Percentiles rank a stretch among this genome's conserved stretches.
phyloP scores from a whole-genome alignment of 208 protist species.

The Leishmania lainsoni region DNA sequence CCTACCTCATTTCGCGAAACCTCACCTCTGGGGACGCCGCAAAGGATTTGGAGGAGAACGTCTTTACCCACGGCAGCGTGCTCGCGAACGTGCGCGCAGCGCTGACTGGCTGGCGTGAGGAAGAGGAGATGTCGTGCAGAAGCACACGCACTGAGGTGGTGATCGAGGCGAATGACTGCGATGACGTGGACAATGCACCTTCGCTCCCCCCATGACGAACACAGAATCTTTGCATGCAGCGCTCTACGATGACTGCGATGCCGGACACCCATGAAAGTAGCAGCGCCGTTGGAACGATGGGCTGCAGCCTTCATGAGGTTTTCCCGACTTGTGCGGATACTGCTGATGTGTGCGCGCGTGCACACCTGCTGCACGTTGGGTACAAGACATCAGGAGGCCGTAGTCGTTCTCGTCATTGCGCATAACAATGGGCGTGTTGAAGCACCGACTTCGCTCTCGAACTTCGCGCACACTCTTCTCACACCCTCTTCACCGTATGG shows the following conservation, averaged over 20 bases:
- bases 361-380: too few relatives aligned
- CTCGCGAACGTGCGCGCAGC: conserved; percentile 45
- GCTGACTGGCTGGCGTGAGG: conserved; percentile 30
- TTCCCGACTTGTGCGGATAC: neutral
- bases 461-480: neutral
- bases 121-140: conserved; percentile 11
- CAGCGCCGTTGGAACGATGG: neutral
- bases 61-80: conserved; percentile 62
- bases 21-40: conserved; percentile 60
- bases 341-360: too few relatives aligned
- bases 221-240: neutral
- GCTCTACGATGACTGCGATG: neutral
- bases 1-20: conserved; percentile 70
- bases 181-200: conserved; percentile 3
- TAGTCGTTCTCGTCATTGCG: neutral
- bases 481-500: neutral
- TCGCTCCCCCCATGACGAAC: neutral
- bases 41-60: conserved; percentile 39
- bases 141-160: conserved; percentile 17
- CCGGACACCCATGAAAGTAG: neutral
- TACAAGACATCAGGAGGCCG: neutral
- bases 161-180: conserved; percentile 13
- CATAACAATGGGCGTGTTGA: neutral
- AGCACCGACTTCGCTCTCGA: neutral
- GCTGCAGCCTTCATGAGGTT: neutral